Evolutionary conservation across 2,329 filamentous ascomycete genomes (phyloP).

Genomic region (Paraconiothyrium sp.): DNA sequence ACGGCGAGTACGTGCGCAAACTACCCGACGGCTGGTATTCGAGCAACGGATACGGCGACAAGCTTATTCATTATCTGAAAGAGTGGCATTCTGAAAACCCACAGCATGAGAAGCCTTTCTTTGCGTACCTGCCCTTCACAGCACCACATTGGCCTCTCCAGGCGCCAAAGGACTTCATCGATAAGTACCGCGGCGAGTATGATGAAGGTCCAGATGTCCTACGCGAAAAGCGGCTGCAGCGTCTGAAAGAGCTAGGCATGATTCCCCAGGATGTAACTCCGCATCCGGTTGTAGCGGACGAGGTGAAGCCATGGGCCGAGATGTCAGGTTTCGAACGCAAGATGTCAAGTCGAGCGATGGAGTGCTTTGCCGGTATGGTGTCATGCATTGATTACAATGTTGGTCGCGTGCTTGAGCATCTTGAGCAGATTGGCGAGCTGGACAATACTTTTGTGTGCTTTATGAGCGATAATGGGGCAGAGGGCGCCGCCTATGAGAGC

Average conservation of each 20-base stretch:
- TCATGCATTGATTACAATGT: constrained; percentile 45
- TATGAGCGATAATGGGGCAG: constrained; percentile 53
- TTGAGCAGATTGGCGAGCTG: constrained; percentile 41
- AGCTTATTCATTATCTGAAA: constrained; percentile 51
- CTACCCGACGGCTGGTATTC: constrained; percentile 51
- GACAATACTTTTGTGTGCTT: constrained; percentile 51
- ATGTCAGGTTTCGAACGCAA: constrained; percentile 60
- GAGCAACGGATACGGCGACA: constrained; percentile 51
- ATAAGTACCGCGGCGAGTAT: constrained; percentile 36
- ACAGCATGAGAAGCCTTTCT: constrained; percentile 34
- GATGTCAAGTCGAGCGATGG: constrained; percentile 59
- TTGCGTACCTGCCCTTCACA: constrained; percentile 41
- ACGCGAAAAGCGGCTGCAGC: constrained; percentile 30
- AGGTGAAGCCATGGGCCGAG: constrained; percentile 62
- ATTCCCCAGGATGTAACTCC: constrained; percentile 13
- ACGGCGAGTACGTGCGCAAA: constrained; percentile 52
- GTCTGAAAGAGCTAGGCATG: constrained; percentile 32
- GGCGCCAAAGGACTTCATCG: constrained; percentile 33
- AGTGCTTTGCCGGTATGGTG: constrained; percentile 50
- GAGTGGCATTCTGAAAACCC: constrained; percentile 14
- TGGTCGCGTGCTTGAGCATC: constrained; percentile 43
- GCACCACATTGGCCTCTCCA: constrained; percentile 44
- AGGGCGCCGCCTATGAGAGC: constrained; percentile 56
- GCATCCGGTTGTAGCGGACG: constrained; percentile 61
- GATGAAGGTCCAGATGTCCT: constrained; percentile 37